Evolutionary conservation across 2,329 filamentous ascomycete genomes (phyloP), one percentile per base, ranked within the genome.

Genomic region (Karstenula rhodostoma): DNA sequence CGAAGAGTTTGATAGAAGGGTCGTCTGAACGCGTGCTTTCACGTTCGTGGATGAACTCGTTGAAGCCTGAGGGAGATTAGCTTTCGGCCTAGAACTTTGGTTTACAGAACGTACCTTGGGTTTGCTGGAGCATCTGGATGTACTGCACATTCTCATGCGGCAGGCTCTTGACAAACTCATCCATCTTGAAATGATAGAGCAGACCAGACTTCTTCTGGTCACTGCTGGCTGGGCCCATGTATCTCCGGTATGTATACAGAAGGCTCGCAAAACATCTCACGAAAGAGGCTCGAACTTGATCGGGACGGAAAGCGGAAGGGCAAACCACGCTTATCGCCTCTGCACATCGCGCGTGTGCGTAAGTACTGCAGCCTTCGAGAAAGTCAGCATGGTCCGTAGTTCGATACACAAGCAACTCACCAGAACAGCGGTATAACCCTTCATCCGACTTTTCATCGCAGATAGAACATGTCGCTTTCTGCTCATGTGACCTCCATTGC

Each of bases 1-100:
- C 92, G 69, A 95, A 95, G 1, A 95, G 84, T 58, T 90, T 90
- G 69, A 94, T 88, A 2, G 84, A 78, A 0, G 90, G 85, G 63
- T 91, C 85, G 8, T 86, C 83, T 0, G 87, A 77, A 2, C 87
- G 82, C 8, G 84, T 86, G 23, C 83, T 87, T 78, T 95, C 92
- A 48, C 92, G 87, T 68, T 93, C 90, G 71, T 94, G 90, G 63
- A 95, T 91, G 76, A 95, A 95, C 75, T 94, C 91, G 67, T 93
- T 93, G 75, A 94, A 93, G 51, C 82, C 87, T 87, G 51, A 3
- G 33, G 17, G 10, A 17, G 19, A 46, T 73, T 58, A 73, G 66
- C 29, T 47, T 29, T 9, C 12, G 25, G 10, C 40, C 5, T 43
- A 56, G 15, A 10, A 40, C n/a, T 32, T 44, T 12, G 15, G 44